Evolutionary conservation across 495 filamentous ascomycete genomes (phyloP).

Genomic region (Trichoderma virens): DNA sequence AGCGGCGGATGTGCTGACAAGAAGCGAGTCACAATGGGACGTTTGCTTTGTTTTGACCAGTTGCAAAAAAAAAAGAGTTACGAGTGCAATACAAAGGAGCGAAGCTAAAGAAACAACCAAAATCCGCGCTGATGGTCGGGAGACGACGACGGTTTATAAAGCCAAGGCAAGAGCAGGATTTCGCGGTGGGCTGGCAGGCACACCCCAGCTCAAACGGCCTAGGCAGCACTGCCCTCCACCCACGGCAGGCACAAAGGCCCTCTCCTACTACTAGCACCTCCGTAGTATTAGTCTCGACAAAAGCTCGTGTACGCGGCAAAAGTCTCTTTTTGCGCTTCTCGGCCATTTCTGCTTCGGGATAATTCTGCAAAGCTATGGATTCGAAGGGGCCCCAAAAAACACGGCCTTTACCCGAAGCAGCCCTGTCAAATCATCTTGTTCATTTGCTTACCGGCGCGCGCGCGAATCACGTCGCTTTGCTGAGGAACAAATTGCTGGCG

Average conservation of each 20-base stretch:
- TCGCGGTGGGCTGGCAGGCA: not conserved
- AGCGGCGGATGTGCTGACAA: not conserved
- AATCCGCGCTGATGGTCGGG: not conserved
- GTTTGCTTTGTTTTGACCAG: not conserved
- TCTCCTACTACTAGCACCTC: too few relatives aligned
- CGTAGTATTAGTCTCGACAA: too few relatives aligned
- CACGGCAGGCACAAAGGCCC: not conserved
- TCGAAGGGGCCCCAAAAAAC: not conserved
- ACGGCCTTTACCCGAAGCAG: not conserved
- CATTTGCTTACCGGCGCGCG: not conserved
- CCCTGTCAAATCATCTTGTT: not conserved
- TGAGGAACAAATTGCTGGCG: not conserved
- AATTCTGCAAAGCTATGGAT: not conserved
- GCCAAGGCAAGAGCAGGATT: not conserved
- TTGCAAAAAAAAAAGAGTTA: not conserved
- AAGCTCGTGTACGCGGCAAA: not conserved
- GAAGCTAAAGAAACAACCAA: not conserved
- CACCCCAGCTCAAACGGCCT: conserved; percentile 1
- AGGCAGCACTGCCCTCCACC: conserved; percentile 5
- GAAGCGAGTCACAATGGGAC: not conserved
- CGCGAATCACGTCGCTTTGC: not conserved
- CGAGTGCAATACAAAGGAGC: not conserved
- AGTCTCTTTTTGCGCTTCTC: not conserved
- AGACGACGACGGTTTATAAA: conserved; percentile 11
- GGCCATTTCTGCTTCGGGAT: conserved; percentile 1